Evolutionary conservation across 805 yeast species (phyloP), one percentile per base, ranked within the genome.

Genomic region (Cyberlindnera nakhonratchasimensis): DNA sequence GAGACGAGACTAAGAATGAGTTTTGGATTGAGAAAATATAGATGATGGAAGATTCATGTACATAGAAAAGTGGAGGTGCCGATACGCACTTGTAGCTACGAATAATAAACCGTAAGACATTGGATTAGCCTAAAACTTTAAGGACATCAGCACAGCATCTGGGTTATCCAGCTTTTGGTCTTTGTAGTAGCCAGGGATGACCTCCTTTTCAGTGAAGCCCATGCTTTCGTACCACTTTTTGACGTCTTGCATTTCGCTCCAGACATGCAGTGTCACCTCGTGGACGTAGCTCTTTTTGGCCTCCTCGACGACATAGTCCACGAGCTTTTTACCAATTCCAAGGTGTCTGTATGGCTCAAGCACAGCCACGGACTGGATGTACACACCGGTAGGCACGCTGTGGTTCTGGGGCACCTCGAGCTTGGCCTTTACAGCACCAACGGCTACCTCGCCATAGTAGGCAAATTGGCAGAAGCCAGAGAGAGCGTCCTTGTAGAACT

Each of bases 361-460:
- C 6, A 88, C 91, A 0, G 82, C 87, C 23, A 85, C 57, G 0
- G 81, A 69, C 59, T 83, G 85, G 24, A 85, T 72, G 57, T 83
- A 82, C 1, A 83, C 70, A 11, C 75, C 70, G 37, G 73, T 71
- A 7, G 85, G 82, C 6, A 59, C 67, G 5, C 69, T 53, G n/a
- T 66, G 68, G 34, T 70, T 67, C 12, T 65, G 53, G 17, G 76
- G 67, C 43, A 71, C 70, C 40, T 73, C 64, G 8, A 70, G 62
- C 50, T 68, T 71, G 42, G 84, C 82, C 46, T 80, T 79, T 37
- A 88, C 65, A 4, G 80, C 82, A 13, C 93, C 96, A 4, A 88
- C 91, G 7, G 96, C 88, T 6, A 85, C 75, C 55, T 84, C 96
- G 37, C 82, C 75, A 61, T 72, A 83, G 63, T 70, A 85, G 0